These are phyloP conservation scores for Trypanosoma caninum DNA, from an alignment of 208 protist genomes.

Conservation along the genomic window DNA sequence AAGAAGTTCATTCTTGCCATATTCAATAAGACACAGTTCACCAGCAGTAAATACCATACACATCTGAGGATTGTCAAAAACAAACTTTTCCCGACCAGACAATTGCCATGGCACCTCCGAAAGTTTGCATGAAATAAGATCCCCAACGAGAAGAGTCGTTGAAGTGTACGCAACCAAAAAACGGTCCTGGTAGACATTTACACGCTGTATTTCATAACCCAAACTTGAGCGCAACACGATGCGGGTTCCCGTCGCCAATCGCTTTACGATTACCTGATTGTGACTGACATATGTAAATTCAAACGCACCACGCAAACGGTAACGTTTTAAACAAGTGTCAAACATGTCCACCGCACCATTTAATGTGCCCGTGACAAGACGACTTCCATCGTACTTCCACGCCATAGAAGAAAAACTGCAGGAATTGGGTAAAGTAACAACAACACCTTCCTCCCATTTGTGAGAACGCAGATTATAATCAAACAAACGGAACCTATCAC, in stretches of 20 bases:
- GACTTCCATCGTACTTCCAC: constrained; percentile 95
- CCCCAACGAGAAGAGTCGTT: constrained; percentile 95
- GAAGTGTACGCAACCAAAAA: constrained; percentile 96
- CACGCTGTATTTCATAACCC: constrained; percentile 94
- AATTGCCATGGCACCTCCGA: constrained; percentile 93
- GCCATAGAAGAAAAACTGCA: constrained; percentile 86
- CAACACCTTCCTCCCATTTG: constrained; percentile 92
- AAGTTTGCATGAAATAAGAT: constrained; percentile 93
- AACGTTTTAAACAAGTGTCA: constrained; percentile 94
- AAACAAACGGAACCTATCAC: constrained; percentile 91
- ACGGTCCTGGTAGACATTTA: constrained; percentile 95
- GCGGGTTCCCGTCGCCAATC: constrained; percentile 82
- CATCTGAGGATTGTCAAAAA: constrained; percentile 95
- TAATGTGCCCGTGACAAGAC: constrained; percentile 89
- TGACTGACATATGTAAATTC: constrained; percentile 97
- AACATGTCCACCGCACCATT: constrained; percentile 95
- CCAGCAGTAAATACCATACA: constrained; percentile 97
- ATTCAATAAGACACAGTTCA: constrained; percentile 97
- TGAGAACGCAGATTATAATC: constrained; percentile 87
- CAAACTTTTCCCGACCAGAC: constrained; percentile 92
- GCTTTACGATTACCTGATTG: constrained; percentile 96
- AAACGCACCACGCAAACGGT: constrained; percentile 94
- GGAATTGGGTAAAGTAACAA: constrained; percentile 84
- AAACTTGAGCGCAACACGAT: constrained; percentile 94
- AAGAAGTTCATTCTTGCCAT: constrained; percentile 94